phyloP scores from a whole-genome alignment of 2,329 filamentous ascomycete species.

The Ceratocystis cacaofunesta region DNA sequence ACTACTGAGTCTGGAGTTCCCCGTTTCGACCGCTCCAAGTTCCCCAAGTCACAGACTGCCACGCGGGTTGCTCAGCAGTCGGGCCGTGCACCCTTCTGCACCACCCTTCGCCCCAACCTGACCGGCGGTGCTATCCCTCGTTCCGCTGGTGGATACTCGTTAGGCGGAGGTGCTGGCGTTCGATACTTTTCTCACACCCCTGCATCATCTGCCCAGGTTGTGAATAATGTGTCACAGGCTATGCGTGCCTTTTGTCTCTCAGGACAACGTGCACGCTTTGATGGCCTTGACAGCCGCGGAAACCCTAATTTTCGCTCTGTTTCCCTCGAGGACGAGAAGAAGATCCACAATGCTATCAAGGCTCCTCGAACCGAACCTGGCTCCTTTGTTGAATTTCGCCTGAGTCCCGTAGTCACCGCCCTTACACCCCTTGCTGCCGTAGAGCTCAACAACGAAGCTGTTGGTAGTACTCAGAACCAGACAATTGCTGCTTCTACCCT shows the following conservation, averaged over 20 bases:
- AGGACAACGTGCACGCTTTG: constrained; percentile 75
- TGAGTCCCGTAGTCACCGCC: constrained; percentile 81
- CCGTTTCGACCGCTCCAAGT: constrained; percentile 15
- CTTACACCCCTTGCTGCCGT: constrained; percentile 54
- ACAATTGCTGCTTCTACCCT: constrained; percentile 43
- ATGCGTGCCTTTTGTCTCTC: constrained; percentile 86
- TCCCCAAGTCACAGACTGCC: constrained; percentile 15
- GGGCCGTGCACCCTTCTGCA: constrained; percentile 71
- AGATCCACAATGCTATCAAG: constrained; percentile 10
- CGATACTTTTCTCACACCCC: constrained; percentile 86
- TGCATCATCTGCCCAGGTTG: constrained; percentile 71
- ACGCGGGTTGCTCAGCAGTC: constrained; percentile 27
- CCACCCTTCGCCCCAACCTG: constrained; percentile 76
- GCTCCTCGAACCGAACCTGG: constrained; percentile 52
- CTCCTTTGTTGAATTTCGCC: constrained; percentile 73
- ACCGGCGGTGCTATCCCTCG: constrained; percentile 75
- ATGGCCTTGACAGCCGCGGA: constrained; percentile 58
- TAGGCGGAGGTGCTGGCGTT: constrained; percentile 40
- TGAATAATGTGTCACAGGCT: constrained; percentile 88
- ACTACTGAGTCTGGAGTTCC: constrained; percentile 14
- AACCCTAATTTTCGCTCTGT: constrained; percentile 68
- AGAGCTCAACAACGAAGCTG: constrained; percentile 27
- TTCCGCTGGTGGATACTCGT: constrained; percentile 75
- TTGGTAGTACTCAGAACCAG: constrained; percentile 16
- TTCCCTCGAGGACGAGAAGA: constrained; percentile 50